Conservation (phyloP, 208 protist genomes). For the Leishmania mexicana region DNA sequence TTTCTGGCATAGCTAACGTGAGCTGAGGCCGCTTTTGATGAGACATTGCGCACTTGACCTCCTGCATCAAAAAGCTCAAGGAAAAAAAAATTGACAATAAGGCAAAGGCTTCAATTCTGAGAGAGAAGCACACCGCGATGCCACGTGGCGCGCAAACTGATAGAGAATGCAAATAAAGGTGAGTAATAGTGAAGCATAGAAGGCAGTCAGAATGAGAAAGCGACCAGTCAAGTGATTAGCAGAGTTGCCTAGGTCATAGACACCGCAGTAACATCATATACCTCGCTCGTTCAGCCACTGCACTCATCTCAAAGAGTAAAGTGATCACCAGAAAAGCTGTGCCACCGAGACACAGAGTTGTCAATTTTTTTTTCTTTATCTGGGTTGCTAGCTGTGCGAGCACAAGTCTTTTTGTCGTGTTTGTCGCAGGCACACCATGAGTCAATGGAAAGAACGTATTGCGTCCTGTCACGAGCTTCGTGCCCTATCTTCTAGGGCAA, state of each 20-base stretch:
- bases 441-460: background rate
- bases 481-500: constrained; percentile 21
- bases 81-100: background rate
- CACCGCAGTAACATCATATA: background rate
- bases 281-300: background rate
- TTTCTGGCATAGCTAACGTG: constrained; percentile 50
- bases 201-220: background rate
- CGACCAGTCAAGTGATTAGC: background rate
- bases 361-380: background rate
- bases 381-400: background rate
- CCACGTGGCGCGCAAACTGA: background rate
- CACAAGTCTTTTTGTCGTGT: background rate
- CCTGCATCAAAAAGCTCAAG: background rate
- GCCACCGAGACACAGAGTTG: background rate
- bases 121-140: constrained; percentile 2
- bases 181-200: background rate
- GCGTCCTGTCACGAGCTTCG: background rate
- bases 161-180: background rate
- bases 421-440: background rate
- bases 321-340: background rate
- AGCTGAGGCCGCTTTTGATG: constrained; percentile 59
- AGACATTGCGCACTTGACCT: constrained; percentile 38
- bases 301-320: background rate
- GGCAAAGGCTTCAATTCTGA: background rate
- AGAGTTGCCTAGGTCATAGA: background rate